Percentiles rank a stretch among this genome's conserved stretches.
These are phyloP conservation scores for Diutina catenulata DNA, from an alignment of 1,139 yeast species.

Conservation along the genomic window DNA sequence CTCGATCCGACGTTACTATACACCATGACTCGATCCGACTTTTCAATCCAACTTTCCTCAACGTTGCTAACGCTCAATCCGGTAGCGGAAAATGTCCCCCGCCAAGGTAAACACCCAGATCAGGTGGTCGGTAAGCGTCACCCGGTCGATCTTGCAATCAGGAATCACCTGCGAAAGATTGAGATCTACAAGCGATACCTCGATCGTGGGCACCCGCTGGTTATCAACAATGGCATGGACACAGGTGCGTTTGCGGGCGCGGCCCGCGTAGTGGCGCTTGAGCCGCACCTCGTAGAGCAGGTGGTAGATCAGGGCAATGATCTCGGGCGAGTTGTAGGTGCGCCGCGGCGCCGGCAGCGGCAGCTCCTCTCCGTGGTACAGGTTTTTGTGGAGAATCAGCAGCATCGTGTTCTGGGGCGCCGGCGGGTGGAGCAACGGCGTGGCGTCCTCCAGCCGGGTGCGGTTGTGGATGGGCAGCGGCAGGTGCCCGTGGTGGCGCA, in stretches of 20 bases:
- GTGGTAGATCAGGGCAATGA: conserved; percentile 22
- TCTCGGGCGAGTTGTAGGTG: conserved; percentile 12
- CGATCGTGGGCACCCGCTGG: conserved; percentile 29
- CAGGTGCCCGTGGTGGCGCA: conserved; percentile 3
- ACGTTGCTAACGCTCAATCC: not conserved
- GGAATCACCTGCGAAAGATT: conserved; percentile 22
- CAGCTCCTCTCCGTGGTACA: not conserved
- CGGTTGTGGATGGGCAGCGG: not conserved
- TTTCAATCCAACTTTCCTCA: too few relatives aligned
- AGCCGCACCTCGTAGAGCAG: conserved; percentile 25
- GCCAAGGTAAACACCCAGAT: conserved; percentile 1
- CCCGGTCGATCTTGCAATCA: conserved; percentile 11
- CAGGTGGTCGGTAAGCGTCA: not conserved
- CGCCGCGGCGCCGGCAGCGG: not conserved
- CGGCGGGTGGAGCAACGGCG: not conserved
- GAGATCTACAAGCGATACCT: conserved; percentile 23
- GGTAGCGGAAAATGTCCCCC: conserved; percentile 1
- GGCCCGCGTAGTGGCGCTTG: conserved; percentile 18
- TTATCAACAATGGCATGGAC: conserved; percentile 30
- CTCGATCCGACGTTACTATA: too few relatives aligned
- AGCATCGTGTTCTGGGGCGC: not conserved
- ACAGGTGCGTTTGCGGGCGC: conserved; percentile 13
- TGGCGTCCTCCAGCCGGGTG: not conserved
- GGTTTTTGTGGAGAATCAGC: conserved; percentile 1
- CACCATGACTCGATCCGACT: too few relatives aligned